Base-by-base conservation (phyloP, 1,139 yeast genomes). In the Zygoascus sp. region DNA sequence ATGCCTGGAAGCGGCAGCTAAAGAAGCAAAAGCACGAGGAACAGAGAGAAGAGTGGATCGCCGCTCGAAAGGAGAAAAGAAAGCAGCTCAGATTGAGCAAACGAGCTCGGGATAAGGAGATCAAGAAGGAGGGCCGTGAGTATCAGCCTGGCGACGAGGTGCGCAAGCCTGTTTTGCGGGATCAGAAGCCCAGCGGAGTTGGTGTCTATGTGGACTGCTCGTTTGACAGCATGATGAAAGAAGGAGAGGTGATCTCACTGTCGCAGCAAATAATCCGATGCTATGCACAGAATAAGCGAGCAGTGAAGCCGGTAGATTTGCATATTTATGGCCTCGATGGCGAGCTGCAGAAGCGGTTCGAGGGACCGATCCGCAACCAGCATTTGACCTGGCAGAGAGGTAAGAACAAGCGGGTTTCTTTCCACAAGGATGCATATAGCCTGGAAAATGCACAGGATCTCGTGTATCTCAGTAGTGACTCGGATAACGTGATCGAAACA, bases 211-310 rank as follows among this genome's bases (percentile, higher is more conserved):
- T 92, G 55, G 98, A 92, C 66, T 92, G 98, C 67, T 86, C 76
- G 20, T 92, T 92, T 64, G 98, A 92, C 61, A 89, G 86, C 38
- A 65, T 85, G 59, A 92, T 92, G 98, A 79, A 75, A 44, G 84
- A 80, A 74, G 62, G 59, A 48, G 97, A 92, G 60, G 77, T 85
- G 40, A 78, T 77, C 2, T 85, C 96, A 16, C 68, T 90, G 62
- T 79, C 90, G 9, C 78, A 81, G 51, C 98, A 92, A 66, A 74
- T 92, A 44, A 79, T 92, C 9, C 73, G 97, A 50, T 76, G 89
- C 49, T 90, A 92, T 65, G 78, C 95, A 7, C 82, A 83, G 20
- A 87, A 84, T 62, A 76, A 85, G 55, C 76, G 77, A 47, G 79
- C 87, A 15, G 66, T 70, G 42, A 72, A 76, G 56, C 76, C 76